phyloP scores from a whole-genome alignment of 768 basidiomycete genomes.

The Tylopilus subfusipes region DNA sequence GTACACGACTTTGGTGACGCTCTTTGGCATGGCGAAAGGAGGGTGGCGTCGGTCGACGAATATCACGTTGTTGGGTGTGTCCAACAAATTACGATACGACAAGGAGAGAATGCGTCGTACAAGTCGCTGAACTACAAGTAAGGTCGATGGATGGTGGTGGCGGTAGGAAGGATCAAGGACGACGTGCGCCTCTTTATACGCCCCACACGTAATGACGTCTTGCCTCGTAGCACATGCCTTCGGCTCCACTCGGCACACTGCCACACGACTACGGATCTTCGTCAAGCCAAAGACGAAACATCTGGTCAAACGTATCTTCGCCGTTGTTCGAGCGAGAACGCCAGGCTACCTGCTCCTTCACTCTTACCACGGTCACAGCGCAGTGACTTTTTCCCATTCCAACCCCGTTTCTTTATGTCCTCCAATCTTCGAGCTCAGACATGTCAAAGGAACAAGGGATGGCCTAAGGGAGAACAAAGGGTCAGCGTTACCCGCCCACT shows the following conservation, averaged over 20 bases:
- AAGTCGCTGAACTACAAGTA: not conserved
- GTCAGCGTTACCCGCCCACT: not conserved
- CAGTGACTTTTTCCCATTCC: conserved; percentile 25
- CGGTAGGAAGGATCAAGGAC: not conserved
- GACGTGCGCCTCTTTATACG: conserved; percentile 25
- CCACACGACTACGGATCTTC: conserved; percentile 30
- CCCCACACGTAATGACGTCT: conserved; percentile 19
- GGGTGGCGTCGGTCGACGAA: conserved; percentile 3
- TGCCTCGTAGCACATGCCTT: not conserved
- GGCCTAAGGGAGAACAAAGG: conserved; percentile 39
- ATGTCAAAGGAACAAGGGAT: conserved; percentile 50
- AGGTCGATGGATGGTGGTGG: conserved; percentile 7
- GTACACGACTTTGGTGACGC: conserved; percentile 70
- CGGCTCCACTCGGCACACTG: conserved; percentile 13
- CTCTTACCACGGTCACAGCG: conserved; percentile 12
- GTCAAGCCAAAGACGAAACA: not conserved
- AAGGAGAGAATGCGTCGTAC: not conserved
- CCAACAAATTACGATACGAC: conserved; percentile 10
- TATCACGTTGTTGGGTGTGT: conserved; percentile 10
- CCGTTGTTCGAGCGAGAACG: not conserved
- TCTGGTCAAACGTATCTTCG: too few species aligned
- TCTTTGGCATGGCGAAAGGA: conserved; percentile 38
- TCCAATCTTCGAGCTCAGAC: conserved; percentile 21
- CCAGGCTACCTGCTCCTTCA: not conserved
- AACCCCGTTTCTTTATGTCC: conserved; percentile 9